Conservation (phyloP, 2,329 filamentous ascomycete species). For the Microdochium paspali region DNA sequence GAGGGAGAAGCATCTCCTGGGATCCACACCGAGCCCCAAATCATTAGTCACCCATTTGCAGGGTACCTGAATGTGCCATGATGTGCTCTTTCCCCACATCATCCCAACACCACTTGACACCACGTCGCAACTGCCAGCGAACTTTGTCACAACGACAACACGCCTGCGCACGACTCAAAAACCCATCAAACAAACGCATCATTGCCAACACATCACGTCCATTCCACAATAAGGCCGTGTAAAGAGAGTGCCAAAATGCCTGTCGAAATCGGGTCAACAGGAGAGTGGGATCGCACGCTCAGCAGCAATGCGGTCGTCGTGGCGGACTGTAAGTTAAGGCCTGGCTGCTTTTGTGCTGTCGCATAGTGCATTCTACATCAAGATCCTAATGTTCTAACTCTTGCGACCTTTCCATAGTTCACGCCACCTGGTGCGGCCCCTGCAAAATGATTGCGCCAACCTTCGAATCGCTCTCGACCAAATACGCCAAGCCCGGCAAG, state of each 20-base stretch:
- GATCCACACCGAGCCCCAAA: no score
- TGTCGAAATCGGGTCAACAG: conserved; percentile 51
- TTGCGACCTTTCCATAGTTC: conserved; percentile 47
- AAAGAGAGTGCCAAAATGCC: conserved; percentile 31
- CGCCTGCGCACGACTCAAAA: no score
- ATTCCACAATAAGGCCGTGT: not conserved
- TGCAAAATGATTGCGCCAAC: conserved; percentile 88
- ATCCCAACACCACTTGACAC: no score
- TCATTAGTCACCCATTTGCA: no score
- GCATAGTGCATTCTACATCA: no score
- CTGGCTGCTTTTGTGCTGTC: no score
- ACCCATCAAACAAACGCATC: no score
- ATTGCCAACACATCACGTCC: not conserved
- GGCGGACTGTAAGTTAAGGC: conserved; percentile 86
- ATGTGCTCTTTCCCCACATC: no score
- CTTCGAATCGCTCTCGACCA: conserved; percentile 73
- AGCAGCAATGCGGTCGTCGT: conserved; percentile 71
- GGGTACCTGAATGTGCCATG: no score
- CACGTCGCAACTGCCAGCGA: not conserved
- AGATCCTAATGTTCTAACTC: not conserved
- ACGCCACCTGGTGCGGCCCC: conserved; percentile 89
- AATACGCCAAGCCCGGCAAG: conserved; percentile 70
- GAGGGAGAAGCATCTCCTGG: no score
- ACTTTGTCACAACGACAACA: no score
- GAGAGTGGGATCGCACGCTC: conserved; percentile 65